Percentiles rank a stretch among this genome's conserved stretches.
These are phyloP conservation scores for Acrocalymma vagum DNA, from an alignment of 2,329 filamentous ascomycete species.

Conservation along the genomic window DNA sequence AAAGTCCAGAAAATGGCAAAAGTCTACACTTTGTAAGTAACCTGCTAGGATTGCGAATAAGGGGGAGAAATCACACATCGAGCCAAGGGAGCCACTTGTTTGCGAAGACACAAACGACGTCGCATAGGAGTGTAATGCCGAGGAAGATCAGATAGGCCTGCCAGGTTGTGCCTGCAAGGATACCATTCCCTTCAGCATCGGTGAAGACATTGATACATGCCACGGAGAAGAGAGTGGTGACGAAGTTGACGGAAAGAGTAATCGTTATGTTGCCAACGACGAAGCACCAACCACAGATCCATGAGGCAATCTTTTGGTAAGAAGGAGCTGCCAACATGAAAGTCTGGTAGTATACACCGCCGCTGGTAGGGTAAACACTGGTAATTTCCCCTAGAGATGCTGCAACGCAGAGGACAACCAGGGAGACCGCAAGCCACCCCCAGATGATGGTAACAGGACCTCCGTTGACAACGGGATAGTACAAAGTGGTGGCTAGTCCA, in stretches of 20 bases:
- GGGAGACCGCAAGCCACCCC: slow-evolving; percentile 72
- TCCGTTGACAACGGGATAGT: slow-evolving; percentile 70
- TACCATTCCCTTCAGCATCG: slow-evolving; percentile 49
- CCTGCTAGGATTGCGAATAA: slow-evolving; percentile 16
- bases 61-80: slow-evolving; percentile 64
- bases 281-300: slow-evolving; percentile 77
- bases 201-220: slow-evolving; percentile 63
- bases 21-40: slow-evolving; percentile 57
- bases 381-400: slow-evolving; percentile 75
- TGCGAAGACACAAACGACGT: slow-evolving; percentile 58
- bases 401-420: slow-evolving; percentile 72
- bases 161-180: slow-evolving; percentile 50
- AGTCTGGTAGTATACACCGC: slow-evolving; percentile 79
- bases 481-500: slow-evolving; percentile 72
- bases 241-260: slow-evolving; percentile 77
- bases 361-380: slow-evolving; percentile 76
- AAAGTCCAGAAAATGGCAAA: slow-evolving; percentile 78
- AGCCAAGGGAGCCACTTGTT: slow-evolving; percentile 63
- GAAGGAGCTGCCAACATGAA: slow-evolving; percentile 72
- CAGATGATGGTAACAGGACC: slow-evolving; percentile 74
- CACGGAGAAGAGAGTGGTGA: slow-evolving; percentile 61
- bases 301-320: slow-evolving; percentile 69
- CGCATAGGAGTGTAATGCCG: slow-evolving; percentile 55
- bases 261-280: slow-evolving; percentile 81
- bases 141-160: slow-evolving; percentile 57